These are phyloP conservation scores for Rhodomyrtus psidioides DNA, from an alignment of 441 rosid species.

Conservation along the genomic window DNA sequence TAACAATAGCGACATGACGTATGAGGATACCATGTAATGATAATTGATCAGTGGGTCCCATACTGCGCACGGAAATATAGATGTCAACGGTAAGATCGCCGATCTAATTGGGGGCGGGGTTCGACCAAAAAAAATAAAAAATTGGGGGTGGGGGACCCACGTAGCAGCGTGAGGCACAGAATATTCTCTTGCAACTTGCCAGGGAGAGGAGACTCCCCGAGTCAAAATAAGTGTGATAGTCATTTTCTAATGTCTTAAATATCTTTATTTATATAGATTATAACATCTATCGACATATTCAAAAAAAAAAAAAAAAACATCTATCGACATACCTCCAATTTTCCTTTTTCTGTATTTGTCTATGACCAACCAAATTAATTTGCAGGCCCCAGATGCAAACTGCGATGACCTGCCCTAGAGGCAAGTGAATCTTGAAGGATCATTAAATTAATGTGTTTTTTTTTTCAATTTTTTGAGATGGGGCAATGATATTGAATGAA, in stretches of 20 bases:
- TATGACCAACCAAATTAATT: background rate
- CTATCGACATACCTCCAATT: background rate
- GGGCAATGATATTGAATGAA: background rate
- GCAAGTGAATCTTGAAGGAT: background rate
- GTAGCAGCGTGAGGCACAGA: background rate
- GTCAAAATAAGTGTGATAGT: background rate
- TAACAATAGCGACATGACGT: too few relatives aligned
- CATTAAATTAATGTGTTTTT: background rate
- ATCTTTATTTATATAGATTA: background rate
- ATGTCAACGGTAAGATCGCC: too few relatives aligned
- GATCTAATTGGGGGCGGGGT: too few relatives aligned
- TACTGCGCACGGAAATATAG: too few relatives aligned
- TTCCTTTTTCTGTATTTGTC: background rate
- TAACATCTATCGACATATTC: background rate
- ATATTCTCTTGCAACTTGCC: background rate
- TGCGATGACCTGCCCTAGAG: background rate
- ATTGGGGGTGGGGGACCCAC: background rate
- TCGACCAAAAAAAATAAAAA: too few relatives aligned
- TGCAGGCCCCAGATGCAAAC: background rate
- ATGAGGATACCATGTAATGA: too few relatives aligned
- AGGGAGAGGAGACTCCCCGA: background rate
- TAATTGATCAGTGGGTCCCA: too few relatives aligned
- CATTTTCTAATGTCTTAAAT: background rate
- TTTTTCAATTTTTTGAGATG: background rate
- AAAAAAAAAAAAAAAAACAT: too few relatives aligned